Conservation (phyloP, 208 protist species). For the Tetramitus jugosus region DNA sequence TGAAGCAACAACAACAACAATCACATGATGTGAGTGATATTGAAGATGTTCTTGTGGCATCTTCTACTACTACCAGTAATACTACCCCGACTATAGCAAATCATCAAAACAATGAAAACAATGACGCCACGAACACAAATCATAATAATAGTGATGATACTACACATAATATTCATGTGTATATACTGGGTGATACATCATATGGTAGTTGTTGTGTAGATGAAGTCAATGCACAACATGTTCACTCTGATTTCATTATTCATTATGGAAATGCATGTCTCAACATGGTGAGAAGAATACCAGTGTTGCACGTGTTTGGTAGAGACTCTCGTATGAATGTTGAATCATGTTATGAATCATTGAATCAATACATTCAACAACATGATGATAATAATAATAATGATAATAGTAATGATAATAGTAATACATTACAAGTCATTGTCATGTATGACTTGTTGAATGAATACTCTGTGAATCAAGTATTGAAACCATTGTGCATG, state of each 20-base stretch:
- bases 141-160: not conserved
- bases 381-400: not conserved
- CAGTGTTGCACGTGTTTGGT: conserved; percentile 21
- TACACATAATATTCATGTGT: not conserved
- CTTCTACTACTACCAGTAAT: not conserved
- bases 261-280: conserved; percentile 78
- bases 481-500: too few relatives aligned
- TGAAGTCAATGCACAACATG: conserved; percentile 74
- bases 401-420: not conserved
- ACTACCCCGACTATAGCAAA: too few relatives aligned
- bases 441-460: too few relatives aligned
- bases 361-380: not conserved
- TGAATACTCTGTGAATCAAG: too few relatives aligned
- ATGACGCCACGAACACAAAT: too few relatives aligned
- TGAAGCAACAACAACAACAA: not conserved
- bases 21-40: not conserved
- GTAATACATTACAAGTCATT: not conserved
- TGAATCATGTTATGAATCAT: not conserved
- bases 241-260: conserved; percentile 63
- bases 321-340: not conserved
- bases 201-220: conserved; percentile 80
- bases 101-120: too few relatives aligned
- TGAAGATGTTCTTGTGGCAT: not conserved
- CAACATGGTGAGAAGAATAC: not conserved
- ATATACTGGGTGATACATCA: conserved; percentile 65